Conservation (phyloP, 2,329 filamentous ascomycete species). For the Balansia obtecta region DNA sequence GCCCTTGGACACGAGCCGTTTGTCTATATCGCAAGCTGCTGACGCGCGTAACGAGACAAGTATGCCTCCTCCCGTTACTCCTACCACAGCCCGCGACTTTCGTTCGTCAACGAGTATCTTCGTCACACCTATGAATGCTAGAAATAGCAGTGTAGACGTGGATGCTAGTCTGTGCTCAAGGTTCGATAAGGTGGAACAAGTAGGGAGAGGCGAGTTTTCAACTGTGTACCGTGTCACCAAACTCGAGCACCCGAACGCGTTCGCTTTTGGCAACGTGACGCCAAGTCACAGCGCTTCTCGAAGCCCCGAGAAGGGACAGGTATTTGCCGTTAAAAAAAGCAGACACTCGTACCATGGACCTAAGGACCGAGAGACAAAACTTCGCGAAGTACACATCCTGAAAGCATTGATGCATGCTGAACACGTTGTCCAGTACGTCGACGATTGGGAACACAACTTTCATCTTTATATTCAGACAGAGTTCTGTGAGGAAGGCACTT, state of each 20-base stretch:
- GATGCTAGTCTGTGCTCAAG: conserved; percentile 62
- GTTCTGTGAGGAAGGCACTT: conserved; percentile 85
- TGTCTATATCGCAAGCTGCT: conserved; percentile 62
- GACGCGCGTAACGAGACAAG: conserved; percentile 22
- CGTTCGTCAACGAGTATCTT: conserved; percentile 39
- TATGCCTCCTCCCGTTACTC: conserved; percentile 58
- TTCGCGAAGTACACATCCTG: conserved; percentile 73
- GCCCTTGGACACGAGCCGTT: conserved; percentile 66
- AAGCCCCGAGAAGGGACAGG: conserved; percentile 40
- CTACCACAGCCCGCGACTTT: conserved; percentile 49
- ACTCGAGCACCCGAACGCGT: conserved; percentile 18
- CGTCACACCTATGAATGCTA: conserved; percentile 57
- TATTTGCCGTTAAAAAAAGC: conserved; percentile 92
- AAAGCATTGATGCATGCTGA: conserved; percentile 67
- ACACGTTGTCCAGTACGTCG: conserved; percentile 72
- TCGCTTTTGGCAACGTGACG: conserved; percentile 31
- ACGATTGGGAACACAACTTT: conserved; percentile 76
- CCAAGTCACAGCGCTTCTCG: conserved; percentile 36
- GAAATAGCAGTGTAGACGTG: conserved; percentile 54
- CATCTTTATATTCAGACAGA: conserved; percentile 96
- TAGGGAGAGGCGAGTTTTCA: conserved; percentile 88
- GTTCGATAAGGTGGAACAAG: conserved; percentile 69
- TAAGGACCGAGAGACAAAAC: conserved; percentile 69
- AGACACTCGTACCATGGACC: conserved; percentile 66
- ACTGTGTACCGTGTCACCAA: conserved; percentile 70